Evolutionary conservation across 2,329 filamentous ascomycete genomes (phyloP).

Genomic region (Zymoseptoria pseudotritici): DNA sequence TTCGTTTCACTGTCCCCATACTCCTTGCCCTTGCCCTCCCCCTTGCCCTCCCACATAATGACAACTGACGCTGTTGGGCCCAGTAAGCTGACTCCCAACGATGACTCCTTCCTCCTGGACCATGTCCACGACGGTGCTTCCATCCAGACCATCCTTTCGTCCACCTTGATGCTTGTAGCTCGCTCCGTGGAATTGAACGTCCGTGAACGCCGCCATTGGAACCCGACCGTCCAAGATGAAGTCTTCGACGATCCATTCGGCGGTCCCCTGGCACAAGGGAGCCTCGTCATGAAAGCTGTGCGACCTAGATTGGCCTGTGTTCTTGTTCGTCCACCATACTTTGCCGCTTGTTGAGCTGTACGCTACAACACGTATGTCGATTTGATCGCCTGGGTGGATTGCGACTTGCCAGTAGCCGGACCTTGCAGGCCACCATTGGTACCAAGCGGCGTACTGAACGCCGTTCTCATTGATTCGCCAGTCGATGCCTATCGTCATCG

Average conservation of each 20-base stretch:
- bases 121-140: constrained; percentile 42
- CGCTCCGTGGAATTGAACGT: constrained; percentile 37
- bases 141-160: constrained; percentile 14
- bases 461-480: constrained; percentile 41
- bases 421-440: constrained; percentile 54
- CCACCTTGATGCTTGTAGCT: constrained; percentile 26
- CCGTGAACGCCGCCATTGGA: constrained; percentile 42
- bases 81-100: constrained; percentile 6
- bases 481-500: constrained; percentile 48
- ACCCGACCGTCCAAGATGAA: constrained; percentile 33
- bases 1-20: too few relatives aligned
- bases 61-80: background rate
- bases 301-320: constrained; percentile 45
- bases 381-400: constrained; percentile 40
- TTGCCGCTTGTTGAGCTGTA: constrained; percentile 38
- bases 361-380: constrained; percentile 36
- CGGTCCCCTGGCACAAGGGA: constrained; percentile 49
- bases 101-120: constrained; percentile 31
- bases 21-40: background rate
- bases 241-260: constrained; percentile 58
- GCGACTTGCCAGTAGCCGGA: constrained; percentile 46
- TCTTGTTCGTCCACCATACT: constrained; percentile 45
- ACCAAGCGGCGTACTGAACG: constrained; percentile 50
- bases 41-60: background rate
- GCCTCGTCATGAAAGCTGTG: constrained; percentile 44